Conservation (phyloP, 2,329 filamentous ascomycete genomes). For the Mollisiaceae sp. region DNA sequence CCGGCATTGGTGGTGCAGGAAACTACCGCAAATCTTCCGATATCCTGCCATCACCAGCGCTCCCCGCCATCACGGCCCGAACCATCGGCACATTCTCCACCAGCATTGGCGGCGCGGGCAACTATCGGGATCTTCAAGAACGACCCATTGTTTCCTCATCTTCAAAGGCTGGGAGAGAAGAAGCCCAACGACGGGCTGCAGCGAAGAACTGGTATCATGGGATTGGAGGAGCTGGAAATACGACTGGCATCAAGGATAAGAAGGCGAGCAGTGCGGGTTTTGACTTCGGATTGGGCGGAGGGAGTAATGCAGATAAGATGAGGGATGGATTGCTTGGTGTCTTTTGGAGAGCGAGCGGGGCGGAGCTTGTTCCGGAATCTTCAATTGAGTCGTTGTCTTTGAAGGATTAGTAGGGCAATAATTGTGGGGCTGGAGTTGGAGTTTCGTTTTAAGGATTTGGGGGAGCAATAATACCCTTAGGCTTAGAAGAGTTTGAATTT, state of each 20-base stretch:
- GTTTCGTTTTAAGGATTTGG: not conserved
- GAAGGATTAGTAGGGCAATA: not conserved
- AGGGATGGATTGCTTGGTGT: not conserved
- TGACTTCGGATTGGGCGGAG: not conserved
- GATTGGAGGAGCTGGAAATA: constrained; percentile 38
- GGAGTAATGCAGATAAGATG: not conserved
- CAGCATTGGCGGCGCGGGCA: constrained; percentile 27
- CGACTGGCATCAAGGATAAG: not conserved
- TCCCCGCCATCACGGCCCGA: not conserved
- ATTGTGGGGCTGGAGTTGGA: not conserved
- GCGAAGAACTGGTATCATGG: constrained; percentile 19
- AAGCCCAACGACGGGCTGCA: not conserved
- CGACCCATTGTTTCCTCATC: constrained; percentile 17
- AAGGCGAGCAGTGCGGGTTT: not conserved
- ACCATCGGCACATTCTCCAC: constrained; percentile 20
- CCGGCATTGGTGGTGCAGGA: constrained; percentile 28
- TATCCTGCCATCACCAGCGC: constrained; percentile 4
- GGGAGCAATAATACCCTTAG: not conserved
- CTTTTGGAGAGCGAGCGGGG: not conserved
- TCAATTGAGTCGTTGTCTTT: not conserved
- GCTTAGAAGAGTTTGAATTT: too few relatives aligned
- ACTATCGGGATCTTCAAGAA: constrained; percentile 18
- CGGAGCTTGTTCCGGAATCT: not conserved
- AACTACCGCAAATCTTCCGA: constrained; percentile 20
- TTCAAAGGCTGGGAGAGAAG: not conserved